These are phyloP conservation scores for Leonotis leonurus DNA, from an alignment of 257 asterid genomes.

Conservation along the genomic window DNA sequence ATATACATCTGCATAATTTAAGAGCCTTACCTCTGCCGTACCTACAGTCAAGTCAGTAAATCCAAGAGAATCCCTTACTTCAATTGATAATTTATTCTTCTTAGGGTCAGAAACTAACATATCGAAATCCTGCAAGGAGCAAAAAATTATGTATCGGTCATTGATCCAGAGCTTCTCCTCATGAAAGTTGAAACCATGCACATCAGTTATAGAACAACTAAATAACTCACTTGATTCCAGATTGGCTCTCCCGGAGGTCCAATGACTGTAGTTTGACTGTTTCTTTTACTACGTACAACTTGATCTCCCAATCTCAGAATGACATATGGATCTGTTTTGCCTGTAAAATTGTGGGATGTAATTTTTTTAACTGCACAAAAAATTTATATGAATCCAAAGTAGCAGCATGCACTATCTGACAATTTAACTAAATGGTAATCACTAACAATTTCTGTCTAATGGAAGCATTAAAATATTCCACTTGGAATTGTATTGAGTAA, in stretches of 20 bases:
- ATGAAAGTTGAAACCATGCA: constrained; percentile 7
- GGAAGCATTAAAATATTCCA: constrained; percentile 8
- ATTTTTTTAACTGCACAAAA: background rate
- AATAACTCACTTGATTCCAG: constrained; percentile 83
- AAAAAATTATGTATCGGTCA: constrained; percentile 12
- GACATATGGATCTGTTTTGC: constrained; percentile 94
- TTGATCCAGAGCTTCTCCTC: constrained; percentile 9
- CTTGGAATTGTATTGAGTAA: constrained; percentile 8
- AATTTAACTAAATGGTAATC: background rate
- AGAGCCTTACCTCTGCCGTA: constrained; percentile 62
- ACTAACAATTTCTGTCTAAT: background rate
- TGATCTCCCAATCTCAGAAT: constrained; percentile 82
- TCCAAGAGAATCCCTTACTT: constrained; percentile 88
- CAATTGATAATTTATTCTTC: constrained; percentile 62
- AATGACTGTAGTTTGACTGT: constrained; percentile 91
- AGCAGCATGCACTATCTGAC: background rate
- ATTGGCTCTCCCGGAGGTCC: constrained; percentile 99
- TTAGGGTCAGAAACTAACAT: constrained; percentile 76
- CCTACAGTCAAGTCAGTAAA: constrained; percentile 77
- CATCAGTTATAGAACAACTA: background rate
- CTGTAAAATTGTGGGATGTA: constrained; percentile 36
- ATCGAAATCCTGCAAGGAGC: constrained; percentile 69
- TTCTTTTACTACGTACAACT: constrained; percentile 81
- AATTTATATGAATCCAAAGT: background rate
- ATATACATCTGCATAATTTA: background rate